Evolutionary conservation across 2,329 filamentous ascomycete species (phyloP), one percentile per base, ranked within the genome.

Genomic region (Alternaria brassicae): DNA sequence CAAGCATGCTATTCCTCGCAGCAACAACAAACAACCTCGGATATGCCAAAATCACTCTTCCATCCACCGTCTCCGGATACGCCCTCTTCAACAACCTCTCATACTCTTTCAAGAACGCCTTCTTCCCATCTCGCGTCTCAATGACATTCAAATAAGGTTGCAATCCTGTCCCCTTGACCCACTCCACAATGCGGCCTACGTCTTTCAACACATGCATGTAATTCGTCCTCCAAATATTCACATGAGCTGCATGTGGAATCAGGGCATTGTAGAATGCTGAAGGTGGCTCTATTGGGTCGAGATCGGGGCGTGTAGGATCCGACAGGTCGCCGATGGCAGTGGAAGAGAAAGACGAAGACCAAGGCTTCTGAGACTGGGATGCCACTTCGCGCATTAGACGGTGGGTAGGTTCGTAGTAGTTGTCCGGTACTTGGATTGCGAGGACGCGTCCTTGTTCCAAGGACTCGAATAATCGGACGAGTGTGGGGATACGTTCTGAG

Each of bases 101-200:
- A 70, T 88, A 88, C 39, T 77, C 78, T 0, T 69, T 53, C 52
- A 86, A 58, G 63, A 83, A 88, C 1, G 47, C 78, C 9, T 78
- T 71, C 58, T 74, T 80, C 48, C 52, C 63, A 19, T 27, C 65
- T 30, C 83, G 78, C 2, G 75, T 72, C 1, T 74, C 71, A 36
- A 88, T 75, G 3, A 79, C 75, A 44, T 86, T 79, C 53, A 88
- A 52, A 64, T 81, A 88, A 0, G 86, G 86, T 63, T 81, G 78
- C 63, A 88, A 68, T 0, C 85, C 86, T 0, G 84, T 86, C 0
- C 84, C 83, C 62, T 82, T 83, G 3, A 88, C 82, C 86, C 86
- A 88, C 70, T 87, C 85, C 6, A 88, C 82, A 40, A 88, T 83
- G 1, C 78, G 82, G 12, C 72, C 61, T 19, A 83, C 83, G 21